Base-by-base conservation (phyloP, 116 monocot genomes). In the Iris pallida region DNA sequence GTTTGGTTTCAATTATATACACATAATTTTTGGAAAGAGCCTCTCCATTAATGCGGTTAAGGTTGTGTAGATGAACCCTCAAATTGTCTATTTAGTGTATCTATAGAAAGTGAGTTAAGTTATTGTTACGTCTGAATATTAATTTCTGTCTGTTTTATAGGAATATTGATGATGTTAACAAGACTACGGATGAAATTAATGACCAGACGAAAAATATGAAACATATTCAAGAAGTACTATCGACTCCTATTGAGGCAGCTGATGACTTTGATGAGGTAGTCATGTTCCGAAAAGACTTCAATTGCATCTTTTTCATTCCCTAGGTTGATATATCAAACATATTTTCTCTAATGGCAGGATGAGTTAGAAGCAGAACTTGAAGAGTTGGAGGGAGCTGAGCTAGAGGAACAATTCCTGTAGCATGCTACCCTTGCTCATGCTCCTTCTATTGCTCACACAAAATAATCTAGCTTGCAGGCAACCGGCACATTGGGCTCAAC, bases 291-390 rank as follows among this genome's bases (percentile, higher is more conserved):
- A 20, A 47, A 12, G 58, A n/a, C 0, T 42, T 5, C 12, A n/a
- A 9, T 58, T 56, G 56, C 8, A 14, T 56, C 6, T 41, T 9
- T 30, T 60, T 16, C 18, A 20, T 20, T 60, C 5, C 3, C 0
- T 2, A 61, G 18, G 45, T 51, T 51, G 11, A 51, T 30, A 30
- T 30, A 30, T 30, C 30, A 30, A 8, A 8, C 19, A 52, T 13
- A 6, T 65, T 9, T 14, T 45, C 60, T 61, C 3, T 4, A 44
- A 60, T 79, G 42, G 17, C 70, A 89, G 89, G 89, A 85, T 83
- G 89, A 89, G 56, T 67, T 89, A 45, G 89, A 89, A 78, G 89
- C 89, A 54, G 89, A 89, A 60, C 85, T 89, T 44, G 85, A 89
- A 71, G 89, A 89, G 49, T 69, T 89, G 73, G 89, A 89, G 69